Percentiles rank a stretch among this genome's conserved stretches.
Evolutionary conservation across 2,329 filamentous ascomycete genomes (phyloP).

Genomic region (Cephalotrichum gorgonifer): DNA sequence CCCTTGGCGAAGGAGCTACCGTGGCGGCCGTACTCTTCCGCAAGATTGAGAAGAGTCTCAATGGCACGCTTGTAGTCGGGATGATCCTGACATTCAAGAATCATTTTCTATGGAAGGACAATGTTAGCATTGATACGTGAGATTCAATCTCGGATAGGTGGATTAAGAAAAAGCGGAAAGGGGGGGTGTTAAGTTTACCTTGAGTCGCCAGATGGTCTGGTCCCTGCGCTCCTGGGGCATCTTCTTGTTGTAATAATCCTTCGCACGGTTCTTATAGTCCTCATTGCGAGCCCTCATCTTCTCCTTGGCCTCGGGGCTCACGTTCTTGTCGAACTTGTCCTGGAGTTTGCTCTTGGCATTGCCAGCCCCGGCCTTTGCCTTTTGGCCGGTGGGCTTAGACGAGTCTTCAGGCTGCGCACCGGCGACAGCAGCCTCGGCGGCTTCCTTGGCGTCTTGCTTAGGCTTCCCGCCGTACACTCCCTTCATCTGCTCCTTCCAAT

Average conservation of each 20-base stretch:
- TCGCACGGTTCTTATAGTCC: slow-evolving; percentile 38
- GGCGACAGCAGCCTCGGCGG: slow-evolving; percentile 42
- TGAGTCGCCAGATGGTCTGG: slow-evolving; percentile 82
- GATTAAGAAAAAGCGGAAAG: too few species aligned
- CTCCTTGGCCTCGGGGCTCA: slow-evolving; percentile 54
- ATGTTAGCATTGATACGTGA: slow-evolving; percentile 23
- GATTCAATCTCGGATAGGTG: neutral
- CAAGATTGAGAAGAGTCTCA: slow-evolving; percentile 71
- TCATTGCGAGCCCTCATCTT: slow-evolving; percentile 31
- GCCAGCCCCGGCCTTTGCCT: slow-evolving; percentile 37
- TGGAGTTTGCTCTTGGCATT: slow-evolving; percentile 34
- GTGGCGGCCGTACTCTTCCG: slow-evolving; percentile 76
- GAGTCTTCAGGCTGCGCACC: slow-evolving; percentile 24
- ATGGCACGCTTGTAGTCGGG: slow-evolving; percentile 90
- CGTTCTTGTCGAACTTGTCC: slow-evolving; percentile 48
- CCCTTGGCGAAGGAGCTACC: slow-evolving; percentile 55
- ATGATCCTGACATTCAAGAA: slow-evolving; percentile 92
- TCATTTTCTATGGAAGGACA: slow-evolving; percentile 58
- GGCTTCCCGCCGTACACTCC: slow-evolving; percentile 44
- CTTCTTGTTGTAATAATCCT: slow-evolving; percentile 74
- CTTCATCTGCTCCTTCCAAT: slow-evolving; percentile 59
- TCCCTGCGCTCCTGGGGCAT: slow-evolving; percentile 88
- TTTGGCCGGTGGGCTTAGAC: slow-evolving; percentile 28
- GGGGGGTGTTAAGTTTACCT: slow-evolving; percentile 26
- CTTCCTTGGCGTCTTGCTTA: slow-evolving; percentile 49